Percentiles rank a stretch among this genome's conserved stretches.
phyloP scores from a whole-genome alignment of 2,329 filamentous ascomycete genomes.

The Myriosclerotinia duriaeana region DNA sequence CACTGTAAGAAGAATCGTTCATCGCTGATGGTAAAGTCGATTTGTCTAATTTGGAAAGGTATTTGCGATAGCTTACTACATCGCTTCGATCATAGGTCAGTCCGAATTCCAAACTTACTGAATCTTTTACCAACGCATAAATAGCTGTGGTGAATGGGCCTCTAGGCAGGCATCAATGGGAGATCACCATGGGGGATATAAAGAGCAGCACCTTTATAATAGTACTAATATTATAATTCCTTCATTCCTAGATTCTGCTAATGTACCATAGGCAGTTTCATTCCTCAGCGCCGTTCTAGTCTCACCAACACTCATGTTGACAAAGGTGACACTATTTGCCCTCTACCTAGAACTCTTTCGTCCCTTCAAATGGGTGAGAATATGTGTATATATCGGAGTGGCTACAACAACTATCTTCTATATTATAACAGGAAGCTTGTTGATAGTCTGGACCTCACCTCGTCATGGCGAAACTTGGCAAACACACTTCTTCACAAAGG shows the following conservation, averaged over 20 bases:
- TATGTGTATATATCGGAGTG: not conserved
- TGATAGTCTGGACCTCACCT: not conserved
- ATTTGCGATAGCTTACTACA: not conserved
- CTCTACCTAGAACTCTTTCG: not conserved
- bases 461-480: not conserved
- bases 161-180: not conserved
- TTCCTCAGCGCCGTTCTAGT: not conserved
- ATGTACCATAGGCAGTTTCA: not conserved
- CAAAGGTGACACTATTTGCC: not conserved
- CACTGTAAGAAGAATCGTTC: not conserved
- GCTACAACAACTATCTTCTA: not conserved
- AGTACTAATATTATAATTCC: not conserved
- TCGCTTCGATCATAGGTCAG: not conserved
- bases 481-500: not conserved
- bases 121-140: not conserved
- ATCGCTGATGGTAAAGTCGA: not conserved
- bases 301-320: not conserved
- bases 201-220: not conserved
- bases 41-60: not conserved
- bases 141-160: not conserved
- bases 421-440: not conserved
- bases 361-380: conserved; percentile 4
- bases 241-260: not conserved
- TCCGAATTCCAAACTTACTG: not conserved
- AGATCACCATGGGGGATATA: not conserved